phyloP scores from a whole-genome alignment of 2,329 filamentous ascomycete genomes.

The Hymenoscyphus linearis region DNA sequence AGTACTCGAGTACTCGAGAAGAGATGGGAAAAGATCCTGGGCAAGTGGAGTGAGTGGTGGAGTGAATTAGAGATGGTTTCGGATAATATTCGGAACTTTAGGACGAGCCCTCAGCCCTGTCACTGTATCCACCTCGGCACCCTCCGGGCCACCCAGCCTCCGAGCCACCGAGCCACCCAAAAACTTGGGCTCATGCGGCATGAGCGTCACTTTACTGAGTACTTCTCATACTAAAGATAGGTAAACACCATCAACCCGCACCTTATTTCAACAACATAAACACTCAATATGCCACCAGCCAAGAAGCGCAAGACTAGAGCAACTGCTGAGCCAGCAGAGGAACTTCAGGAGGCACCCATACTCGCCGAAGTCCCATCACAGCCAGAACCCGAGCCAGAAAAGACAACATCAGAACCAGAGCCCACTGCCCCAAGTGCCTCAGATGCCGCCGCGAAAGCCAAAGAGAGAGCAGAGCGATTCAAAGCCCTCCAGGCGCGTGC shows the following conservation, averaged over 20 bases:
- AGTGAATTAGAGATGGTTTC: background rate
- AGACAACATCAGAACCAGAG: slow-evolving; percentile 15
- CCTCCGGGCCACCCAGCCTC: no score
- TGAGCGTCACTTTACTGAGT: background rate
- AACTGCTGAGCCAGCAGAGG: slow-evolving; percentile 19
- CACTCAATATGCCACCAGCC: slow-evolving; percentile 36
- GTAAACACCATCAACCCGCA: background rate
- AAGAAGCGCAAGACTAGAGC: slow-evolving; percentile 42
- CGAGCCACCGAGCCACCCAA: no score
- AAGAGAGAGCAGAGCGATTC: slow-evolving; percentile 75
- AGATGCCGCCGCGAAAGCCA: slow-evolving; percentile 41
- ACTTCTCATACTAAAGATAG: background rate
- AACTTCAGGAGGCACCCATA: slow-evolving; percentile 5
- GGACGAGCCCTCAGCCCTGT: no score
- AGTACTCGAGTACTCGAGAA: no score
- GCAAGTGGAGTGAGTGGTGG: background rate
- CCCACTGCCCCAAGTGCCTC: slow-evolving; percentile 18
- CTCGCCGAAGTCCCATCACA: background rate
- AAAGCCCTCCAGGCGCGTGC: slow-evolving; percentile 80
- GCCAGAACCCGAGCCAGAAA: slow-evolving; percentile 3
- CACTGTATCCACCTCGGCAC: no score
- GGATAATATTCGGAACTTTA: background rate
- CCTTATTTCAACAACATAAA: slow-evolving; percentile 1
- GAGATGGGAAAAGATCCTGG: background rate
- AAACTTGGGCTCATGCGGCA: background rate